Evolutionary conservation across 257 asterid genomes (phyloP), one percentile per base, ranked within the genome.

Genomic region (Scutellaria barbata): DNA sequence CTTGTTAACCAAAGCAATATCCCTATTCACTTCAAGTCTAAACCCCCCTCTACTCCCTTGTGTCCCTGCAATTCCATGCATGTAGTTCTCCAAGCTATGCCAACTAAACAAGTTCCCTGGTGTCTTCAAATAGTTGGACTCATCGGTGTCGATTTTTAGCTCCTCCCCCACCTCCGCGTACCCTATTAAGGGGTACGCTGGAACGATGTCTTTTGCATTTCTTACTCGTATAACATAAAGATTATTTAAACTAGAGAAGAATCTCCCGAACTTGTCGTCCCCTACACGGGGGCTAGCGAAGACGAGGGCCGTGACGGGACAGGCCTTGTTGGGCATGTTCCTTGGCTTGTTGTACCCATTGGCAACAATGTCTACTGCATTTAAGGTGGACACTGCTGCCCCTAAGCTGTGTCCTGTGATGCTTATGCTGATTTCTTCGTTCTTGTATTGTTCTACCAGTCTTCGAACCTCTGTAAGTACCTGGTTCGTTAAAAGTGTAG

Each of bases 361-460:
- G 46, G 46, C 22, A 0, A 83, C 85, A 30, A 93, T 89, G 77
- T 93, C 97, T 0, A 75, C 80, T 11, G 94, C 97, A 30, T 81
- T 90, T 25, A 93, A 60, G 17, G 95, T 90, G 3, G 90, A 81
- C 1, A 90, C 76, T 3, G 96, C 86, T 0, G 96, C 97, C 0
- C 98, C 98, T 39, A 93, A 72, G 74, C 98, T 93, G 72, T 93
- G 98, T 0, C 97, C 98, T 5, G 88, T 77, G 11, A 89, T 67
- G 6, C 90, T 90, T 62, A 90, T 85, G 83, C 97, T 90, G 6
- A 82, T 85, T 17, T 90, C 88, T 46, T 88, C 98, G 8, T 80
- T 51, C 81, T 88, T 81, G 84, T 83, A 89, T 37, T 71, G 68
- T 56, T 92, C 89, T 0, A 92, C 95, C 71, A 88, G 66, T 69